Base-by-base conservation (phyloP, 73 alveolate genomes). In the Stentor coeruleus region DNA sequence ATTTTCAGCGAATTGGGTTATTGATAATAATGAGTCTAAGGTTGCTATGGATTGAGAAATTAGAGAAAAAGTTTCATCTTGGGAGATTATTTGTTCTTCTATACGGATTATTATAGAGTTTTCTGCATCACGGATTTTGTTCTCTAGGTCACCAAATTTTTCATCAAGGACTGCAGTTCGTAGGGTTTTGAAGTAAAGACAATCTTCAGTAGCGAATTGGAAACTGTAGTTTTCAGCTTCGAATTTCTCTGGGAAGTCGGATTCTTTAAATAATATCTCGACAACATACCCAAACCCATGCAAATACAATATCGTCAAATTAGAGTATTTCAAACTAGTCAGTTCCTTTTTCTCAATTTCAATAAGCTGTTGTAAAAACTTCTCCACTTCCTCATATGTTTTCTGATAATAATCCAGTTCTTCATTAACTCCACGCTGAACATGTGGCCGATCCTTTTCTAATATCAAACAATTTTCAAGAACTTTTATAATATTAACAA, bases 141-240 rank as follows among this genome's bases (percentile, higher is more conserved):
- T 60, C 14, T 59, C 20, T n/a, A 79, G 11, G 3, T 79, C 84
- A 0, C 86, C 86, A 59, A 58, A 79, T 41, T 39, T 11, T 15
- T 60, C 60, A 59, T 79, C 86, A 15, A 79, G 3, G 15, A 30
- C 86, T 59, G 1, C 30, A 20, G 59, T 58, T 2, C 35, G 15
- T 26, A 6, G 39, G 26, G 30, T 58, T 41, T 79, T 79, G 86
- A 58, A 79, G 59, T 79, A 79, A 1, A 60, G 6, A 14, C 30
- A 20, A 33, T 66, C 39, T 14, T 66, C 79, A 33, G 79, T 31
- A 20, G 79, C 41, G 37, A 66, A 66, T 33, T 66, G 79, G 37
- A 20, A 66, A 20, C 37, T 31, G 41, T 49, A 49, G n/a, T n/a
- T n/a, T 6, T 49, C 66, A 11, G 66, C 6, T 11, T 6, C 28